phyloP scores from a whole-genome alignment of 106 monocot genomes.

The Allium sativum region DNA sequence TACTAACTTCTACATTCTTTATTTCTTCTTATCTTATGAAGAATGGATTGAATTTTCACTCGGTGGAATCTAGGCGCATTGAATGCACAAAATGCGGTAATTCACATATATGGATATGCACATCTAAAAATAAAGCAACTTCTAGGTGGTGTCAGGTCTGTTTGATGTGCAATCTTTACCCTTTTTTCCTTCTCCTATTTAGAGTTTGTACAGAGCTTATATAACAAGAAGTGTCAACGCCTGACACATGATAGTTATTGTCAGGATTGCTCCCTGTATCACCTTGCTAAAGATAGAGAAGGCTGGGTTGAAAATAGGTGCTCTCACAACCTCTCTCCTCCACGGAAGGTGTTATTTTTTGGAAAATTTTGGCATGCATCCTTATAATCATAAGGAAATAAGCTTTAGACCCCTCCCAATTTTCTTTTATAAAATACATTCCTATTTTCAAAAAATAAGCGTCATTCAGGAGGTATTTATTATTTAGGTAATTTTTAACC shows the following conservation, averaged over 20 bases:
- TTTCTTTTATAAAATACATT: too few relatives aligned
- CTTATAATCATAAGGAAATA: too few relatives aligned
- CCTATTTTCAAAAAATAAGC: too few relatives aligned
- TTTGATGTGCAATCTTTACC: too few relatives aligned
- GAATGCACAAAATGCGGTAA: constrained; percentile 95
- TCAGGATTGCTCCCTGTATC: constrained; percentile 73
- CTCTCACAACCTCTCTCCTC: constrained; percentile 20
- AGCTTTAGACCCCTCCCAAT: too few relatives aligned
- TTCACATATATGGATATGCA: constrained; percentile 90
- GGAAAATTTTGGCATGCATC: too few relatives aligned
- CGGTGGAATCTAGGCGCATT: constrained; percentile 97
- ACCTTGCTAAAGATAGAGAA: constrained; percentile 90
- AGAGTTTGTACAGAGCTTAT: too few relatives aligned
- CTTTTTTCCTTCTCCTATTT: too few relatives aligned
- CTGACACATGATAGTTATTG: constrained; percentile 4
- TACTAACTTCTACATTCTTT: background rate
- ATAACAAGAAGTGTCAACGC: background rate
- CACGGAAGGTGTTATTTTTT: constrained; percentile 51
- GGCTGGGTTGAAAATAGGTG: constrained; percentile 86
- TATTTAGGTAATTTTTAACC: too few relatives aligned
- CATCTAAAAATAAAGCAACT: constrained; percentile 60
- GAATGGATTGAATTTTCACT: constrained; percentile 59
- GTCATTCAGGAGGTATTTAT: too few relatives aligned
- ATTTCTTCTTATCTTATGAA: constrained; percentile 8
- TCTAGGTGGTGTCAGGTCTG: constrained; percentile 97